Conservation (phyloP, 495 filamentous ascomycete genomes). For the Lindgomyces ingoldianus region DNA sequence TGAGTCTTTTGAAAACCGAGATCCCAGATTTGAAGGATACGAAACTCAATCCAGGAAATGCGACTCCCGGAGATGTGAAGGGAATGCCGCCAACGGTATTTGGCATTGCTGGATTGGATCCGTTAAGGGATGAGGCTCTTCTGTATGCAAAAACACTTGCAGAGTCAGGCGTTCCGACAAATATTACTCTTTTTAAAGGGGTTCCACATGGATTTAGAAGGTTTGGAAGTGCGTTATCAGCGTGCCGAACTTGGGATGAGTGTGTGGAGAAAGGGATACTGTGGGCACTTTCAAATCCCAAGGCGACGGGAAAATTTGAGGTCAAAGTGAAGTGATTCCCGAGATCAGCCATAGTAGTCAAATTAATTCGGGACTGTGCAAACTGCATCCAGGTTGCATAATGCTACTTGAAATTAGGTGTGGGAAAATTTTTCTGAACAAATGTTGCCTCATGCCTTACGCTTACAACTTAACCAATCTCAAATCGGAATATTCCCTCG, state of each 20-base stretch:
- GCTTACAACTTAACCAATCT: neutral
- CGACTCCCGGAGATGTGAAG: conserved; percentile 2
- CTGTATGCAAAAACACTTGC: conserved; percentile 21
- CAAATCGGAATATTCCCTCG: neutral
- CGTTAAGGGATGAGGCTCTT: conserved; percentile 24
- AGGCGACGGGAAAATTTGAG: conserved; percentile 19
- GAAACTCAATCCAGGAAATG: conserved; percentile 7
- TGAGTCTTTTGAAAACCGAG: neutral
- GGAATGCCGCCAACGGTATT: conserved; percentile 20
- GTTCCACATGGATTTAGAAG: conserved; percentile 21
- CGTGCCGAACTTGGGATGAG: conserved; percentile 11
- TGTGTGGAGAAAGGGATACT: conserved; percentile 1
- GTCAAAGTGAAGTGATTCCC: conserved; percentile 8
- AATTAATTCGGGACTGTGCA: no score
- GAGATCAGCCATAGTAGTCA: no score
- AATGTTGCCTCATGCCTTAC: no score
- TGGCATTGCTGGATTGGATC: conserved; percentile 23
- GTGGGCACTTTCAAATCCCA: conserved; percentile 11
- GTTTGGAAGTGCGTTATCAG: conserved; percentile 10
- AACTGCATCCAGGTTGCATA: no score
- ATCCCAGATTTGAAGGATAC: conserved; percentile 4
- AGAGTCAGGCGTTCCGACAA: conserved; percentile 14
- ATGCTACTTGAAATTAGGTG: no score
- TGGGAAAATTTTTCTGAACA: no score
- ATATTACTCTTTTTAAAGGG: conserved; percentile 18